Evolutionary conservation across 768 basidiomycete genomes (phyloP), one percentile per base, ranked within the genome.

Genomic region (Tulasnella sp.): DNA sequence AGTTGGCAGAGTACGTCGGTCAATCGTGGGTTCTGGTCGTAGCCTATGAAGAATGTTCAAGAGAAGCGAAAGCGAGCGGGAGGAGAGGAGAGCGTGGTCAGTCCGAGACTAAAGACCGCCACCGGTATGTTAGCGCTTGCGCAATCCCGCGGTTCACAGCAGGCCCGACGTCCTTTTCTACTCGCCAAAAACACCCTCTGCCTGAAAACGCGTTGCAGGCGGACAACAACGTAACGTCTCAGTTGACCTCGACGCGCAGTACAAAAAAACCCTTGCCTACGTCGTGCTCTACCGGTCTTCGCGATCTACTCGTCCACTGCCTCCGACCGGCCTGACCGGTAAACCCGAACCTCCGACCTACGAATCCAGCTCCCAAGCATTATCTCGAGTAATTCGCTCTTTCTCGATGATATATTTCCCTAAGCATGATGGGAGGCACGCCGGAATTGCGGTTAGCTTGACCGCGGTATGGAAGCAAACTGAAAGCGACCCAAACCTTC

Each of bases 381-480:
- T 75, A 19, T 75, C 75, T 36, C 74, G 69, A 35, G 72, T 67
- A 29, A 75, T 73, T 59, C 74, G 40, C 62, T 75, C 74, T 26
- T 74, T 75, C 71, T 75, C 75, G 26, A 75, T 71, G 59, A 75
- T 75, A 39, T 70, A 75, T 52, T 75, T 75, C 16, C 75, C 75
- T 74, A 39, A 5, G 40, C 22, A 67, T 17, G 62, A n/a, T n/a
- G n/a, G n/a, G n/a, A 59, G n/a, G 22, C 52, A 59, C 2, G 5
- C 26, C 40, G 12, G 29, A 29, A n/a, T 59, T 29, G 22, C n/a
- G 29, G 52, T 59, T 29, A 59, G 52, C 22, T 26, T 29, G 52
- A 59, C 52, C 52, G 62, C 37, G 22, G 36, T 47, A 19, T 63
- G 32, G 37, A 29, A 42, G 66, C 19, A 22, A 22, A 22, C 22